Evolutionary conservation across 2,329 filamentous ascomycete species (phyloP).

Genomic region (Rhynchosporium agropyri): DNA sequence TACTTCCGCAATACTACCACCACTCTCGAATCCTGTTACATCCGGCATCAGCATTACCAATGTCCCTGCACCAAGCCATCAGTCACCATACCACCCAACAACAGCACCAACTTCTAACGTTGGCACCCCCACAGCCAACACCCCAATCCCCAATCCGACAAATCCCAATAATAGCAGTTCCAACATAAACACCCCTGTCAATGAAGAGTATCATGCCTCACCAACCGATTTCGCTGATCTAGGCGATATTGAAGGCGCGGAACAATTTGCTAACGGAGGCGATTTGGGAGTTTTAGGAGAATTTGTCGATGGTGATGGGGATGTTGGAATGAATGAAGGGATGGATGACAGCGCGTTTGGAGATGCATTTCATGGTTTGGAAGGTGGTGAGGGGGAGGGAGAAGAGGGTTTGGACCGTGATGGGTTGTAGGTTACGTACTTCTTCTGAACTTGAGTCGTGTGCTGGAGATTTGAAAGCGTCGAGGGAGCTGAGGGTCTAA

Average conservation of each 20-base stretch:
- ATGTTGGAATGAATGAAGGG: slow-evolving; percentile 56
- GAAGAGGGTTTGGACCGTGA: slow-evolving; percentile 14
- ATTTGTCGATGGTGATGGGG: slow-evolving; percentile 52
- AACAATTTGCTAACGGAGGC: slow-evolving; percentile 61
- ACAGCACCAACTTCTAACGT: slow-evolving; percentile 3
- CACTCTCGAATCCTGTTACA: slow-evolving; percentile 7
- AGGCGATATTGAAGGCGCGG: slow-evolving; percentile 69
- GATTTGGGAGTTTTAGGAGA: slow-evolving; percentile 46
- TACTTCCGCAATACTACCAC: slow-evolving; percentile 7
- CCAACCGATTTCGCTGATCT: slow-evolving; percentile 65
- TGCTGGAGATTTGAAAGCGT: neutral
- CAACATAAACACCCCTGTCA: slow-evolving; percentile 33
- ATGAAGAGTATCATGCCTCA: slow-evolving; percentile 42
- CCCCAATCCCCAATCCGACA: slow-evolving; percentile 18
- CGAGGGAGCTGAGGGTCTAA: neutral
- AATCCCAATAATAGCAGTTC: neutral
- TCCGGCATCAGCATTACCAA: slow-evolving; percentile 8
- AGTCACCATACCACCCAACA: slow-evolving; percentile 2
- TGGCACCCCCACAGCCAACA: slow-evolving; percentile 17
- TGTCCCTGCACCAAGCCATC: neutral
- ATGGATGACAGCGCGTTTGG: slow-evolving; percentile 83
- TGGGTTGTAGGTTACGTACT: neutral
- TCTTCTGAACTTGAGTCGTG: neutral
- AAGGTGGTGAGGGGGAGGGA: slow-evolving; percentile 32
- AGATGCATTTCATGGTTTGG: slow-evolving; percentile 74